Evolutionary conservation across 768 basidiomycete genomes (phyloP).

Genomic region (Suillus alpinus): DNA sequence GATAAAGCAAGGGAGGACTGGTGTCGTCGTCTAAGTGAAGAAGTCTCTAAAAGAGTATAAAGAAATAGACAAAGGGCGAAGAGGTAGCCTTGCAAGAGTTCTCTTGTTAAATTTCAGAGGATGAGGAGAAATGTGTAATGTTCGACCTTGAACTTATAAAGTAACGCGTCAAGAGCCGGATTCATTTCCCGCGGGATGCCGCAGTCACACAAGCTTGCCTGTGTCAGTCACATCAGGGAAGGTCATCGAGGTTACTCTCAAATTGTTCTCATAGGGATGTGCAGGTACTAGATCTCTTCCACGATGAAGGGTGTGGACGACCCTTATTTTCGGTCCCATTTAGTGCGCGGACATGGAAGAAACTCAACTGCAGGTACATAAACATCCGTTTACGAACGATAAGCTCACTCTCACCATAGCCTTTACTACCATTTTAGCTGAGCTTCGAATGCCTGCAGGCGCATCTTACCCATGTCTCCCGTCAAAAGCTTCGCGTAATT

Average conservation of each 20-base stretch:
- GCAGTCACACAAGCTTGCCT: conserved; percentile 4
- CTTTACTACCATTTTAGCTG: conserved; percentile 15
- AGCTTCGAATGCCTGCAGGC: conserved; percentile 18
- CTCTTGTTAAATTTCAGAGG: conserved; percentile 5
- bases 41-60: conserved; percentile 6
- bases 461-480: conserved; percentile 13
- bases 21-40: conserved; percentile 3
- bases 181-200: conserved; percentile 21
- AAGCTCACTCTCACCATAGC: conserved; percentile 10
- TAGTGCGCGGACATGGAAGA: conserved; percentile 7
- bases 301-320: conserved; percentile 2
- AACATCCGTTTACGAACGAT: conserved; percentile 13
- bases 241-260: conserved; percentile 14
- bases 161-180: conserved; percentile 13
- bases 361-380: conserved; percentile 9
- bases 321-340: conserved; percentile 15
- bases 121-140: conserved; percentile 15
- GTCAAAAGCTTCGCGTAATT: conserved; percentile 29
- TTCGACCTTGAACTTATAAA: conserved; percentile 16
- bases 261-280: conserved; percentile 18
- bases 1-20: conserved; percentile 13
- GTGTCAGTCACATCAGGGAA: conserved; percentile 5
- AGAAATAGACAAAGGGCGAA: conserved; percentile 9
- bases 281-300: conserved; percentile 14
- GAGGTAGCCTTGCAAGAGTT: not conserved